Percentiles rank a stretch among this genome's conserved stretches.
phyloP scores from a whole-genome alignment of 257 asterid species.

The Capsicum rhomboideum region DNA sequence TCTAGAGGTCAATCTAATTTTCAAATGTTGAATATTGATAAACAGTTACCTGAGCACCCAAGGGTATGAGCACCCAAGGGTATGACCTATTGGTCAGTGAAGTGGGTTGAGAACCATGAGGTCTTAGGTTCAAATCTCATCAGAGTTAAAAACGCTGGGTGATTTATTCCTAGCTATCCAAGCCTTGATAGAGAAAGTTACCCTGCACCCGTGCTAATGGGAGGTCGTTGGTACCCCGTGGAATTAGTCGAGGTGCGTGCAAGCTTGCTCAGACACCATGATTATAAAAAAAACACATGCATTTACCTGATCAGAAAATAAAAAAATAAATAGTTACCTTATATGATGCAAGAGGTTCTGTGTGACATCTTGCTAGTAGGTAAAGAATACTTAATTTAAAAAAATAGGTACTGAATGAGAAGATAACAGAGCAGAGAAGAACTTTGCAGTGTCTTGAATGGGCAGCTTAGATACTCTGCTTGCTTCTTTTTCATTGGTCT shows the following conservation, averaged over 20 bases:
- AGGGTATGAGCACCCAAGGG: background rate
- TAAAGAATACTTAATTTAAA: background rate
- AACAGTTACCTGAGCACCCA: background rate
- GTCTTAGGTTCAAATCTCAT: background rate
- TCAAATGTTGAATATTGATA: background rate
- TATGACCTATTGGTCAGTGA: background rate
- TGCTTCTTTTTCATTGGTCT: background rate
- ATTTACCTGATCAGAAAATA: background rate
- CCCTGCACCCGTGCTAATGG: background rate
- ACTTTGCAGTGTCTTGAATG: background rate
- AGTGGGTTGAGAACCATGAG: background rate
- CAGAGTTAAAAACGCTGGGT: background rate
- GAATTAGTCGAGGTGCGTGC: background rate
- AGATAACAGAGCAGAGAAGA: background rate
- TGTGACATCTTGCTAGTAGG: background rate
- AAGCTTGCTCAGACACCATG: too few relatives aligned
- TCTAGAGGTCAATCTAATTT: background rate
- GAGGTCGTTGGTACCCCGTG: background rate
- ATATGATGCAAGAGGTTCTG: background rate
- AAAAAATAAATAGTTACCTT: background rate
- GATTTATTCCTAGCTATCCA: background rate
- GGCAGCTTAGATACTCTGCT: background rate
- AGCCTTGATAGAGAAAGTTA: background rate
- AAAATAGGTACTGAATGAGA: background rate
- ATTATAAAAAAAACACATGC: background rate